These are phyloP conservation scores for Podospora pseudocomata DNA, from an alignment of 495 filamentous ascomycete species.

Conservation along the genomic window DNA sequence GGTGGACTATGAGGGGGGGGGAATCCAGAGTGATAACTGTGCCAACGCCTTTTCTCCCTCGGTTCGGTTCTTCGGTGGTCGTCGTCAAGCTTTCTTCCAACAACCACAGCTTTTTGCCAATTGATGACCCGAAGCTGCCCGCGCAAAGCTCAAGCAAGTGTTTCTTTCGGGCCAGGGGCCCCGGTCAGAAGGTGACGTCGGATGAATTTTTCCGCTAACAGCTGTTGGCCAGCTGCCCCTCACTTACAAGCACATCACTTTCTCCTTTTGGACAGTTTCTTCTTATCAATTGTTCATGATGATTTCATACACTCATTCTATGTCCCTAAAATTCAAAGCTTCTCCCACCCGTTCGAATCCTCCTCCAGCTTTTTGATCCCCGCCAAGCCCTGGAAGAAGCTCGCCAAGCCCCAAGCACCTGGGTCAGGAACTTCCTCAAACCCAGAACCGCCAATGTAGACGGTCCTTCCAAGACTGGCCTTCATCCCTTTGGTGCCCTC, in stretches of 20 bases:
- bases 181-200: constrained; percentile 11
- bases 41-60: constrained; percentile 4
- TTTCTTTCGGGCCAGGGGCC: not conserved
- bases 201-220: constrained; percentile 5
- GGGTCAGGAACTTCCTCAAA: constrained; percentile 85
- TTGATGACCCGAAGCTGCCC: constrained; percentile 22
- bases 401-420: constrained; percentile 78
- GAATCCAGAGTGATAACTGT: not conserved
- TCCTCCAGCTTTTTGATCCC: constrained; percentile 33
- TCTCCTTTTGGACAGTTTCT: not conserved
- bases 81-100: not conserved
- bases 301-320: not conserved
- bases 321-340: constrained; percentile 11
- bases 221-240: constrained; percentile 1
- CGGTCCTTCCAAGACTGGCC: constrained; percentile 79
- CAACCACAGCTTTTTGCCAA: constrained; percentile 18
- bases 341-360: constrained; percentile 19
- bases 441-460: constrained; percentile 86
- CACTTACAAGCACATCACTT: not conserved
- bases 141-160: constrained; percentile 4
- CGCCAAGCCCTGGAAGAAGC: constrained; percentile 76
- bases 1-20: constrained; percentile 5
- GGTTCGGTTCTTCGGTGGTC: not conserved
- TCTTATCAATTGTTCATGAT: not conserved
- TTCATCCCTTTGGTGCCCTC: constrained; percentile 87